Base-by-base conservation (phyloP, 2,329 filamentous ascomycete genomes). In the Penicillium brasilianum region DNA sequence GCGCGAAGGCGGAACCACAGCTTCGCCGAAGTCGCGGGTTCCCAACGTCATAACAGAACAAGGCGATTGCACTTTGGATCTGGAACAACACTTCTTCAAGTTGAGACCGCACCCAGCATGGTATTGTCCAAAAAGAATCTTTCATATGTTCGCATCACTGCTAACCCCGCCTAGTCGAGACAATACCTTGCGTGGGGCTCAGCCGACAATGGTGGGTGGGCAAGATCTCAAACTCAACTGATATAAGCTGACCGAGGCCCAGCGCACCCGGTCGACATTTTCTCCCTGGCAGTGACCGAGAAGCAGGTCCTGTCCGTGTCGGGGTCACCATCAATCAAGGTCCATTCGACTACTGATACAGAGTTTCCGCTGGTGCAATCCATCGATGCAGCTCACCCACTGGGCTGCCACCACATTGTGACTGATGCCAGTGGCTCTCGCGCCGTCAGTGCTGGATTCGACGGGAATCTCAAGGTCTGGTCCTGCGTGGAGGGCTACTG, bases 151-250 rank as follows among this genome's bases (percentile, higher is more conserved):
- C 10, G 20, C 37, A 30, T 28, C 55, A 41, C 50, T 61, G 59
- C 41, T 61, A 37, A 67, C 51, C 28, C 13, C 57, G 61, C 32
- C 61, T 59, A 97, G 95, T 99, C 95, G 58, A 98, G 98, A 82
- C 95, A 98, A 89, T 99, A 97, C 77, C 86, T 99, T 65, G 96
- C 94, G 72, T 90, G 90, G 68, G 92, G 97, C 78, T 94, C 93
- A 46, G 87, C 97, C 76, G 91, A 96, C 76, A 87, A 93, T 82
- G 93, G 92, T 92, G 76, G 76, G 82, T 74, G 55, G 50, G 25
- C 25, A 44, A 34, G 70, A 76, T 64, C 74, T 76, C 65, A 30
- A 55, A 50, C 73, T 72, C 67, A 72, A 70, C 50, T 76, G 63
- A 69, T 59, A 57, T 63, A 43, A 56, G 43, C 58, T 54, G 25